Conservation (phyloP, 2,329 filamentous ascomycete genomes). For the Calonectria hawksworthii region DNA sequence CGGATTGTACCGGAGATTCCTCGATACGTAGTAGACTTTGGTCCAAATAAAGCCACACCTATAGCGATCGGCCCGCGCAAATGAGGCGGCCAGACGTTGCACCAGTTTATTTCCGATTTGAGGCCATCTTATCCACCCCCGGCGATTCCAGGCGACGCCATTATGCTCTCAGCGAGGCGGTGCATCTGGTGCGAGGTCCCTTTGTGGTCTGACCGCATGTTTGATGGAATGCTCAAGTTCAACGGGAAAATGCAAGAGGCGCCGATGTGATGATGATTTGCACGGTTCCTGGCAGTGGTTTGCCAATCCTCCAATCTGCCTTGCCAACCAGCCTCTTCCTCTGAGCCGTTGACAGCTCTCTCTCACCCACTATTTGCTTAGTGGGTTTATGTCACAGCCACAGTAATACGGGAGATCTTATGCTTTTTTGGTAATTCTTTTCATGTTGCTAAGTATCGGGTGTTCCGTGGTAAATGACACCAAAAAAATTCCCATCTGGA, state of each 20-base stretch:
- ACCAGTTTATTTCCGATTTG: conserved; percentile 1
- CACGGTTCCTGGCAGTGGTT: neutral
- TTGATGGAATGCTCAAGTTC: neutral
- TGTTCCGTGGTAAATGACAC: neutral
- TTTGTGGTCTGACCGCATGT: conserved; percentile 23
- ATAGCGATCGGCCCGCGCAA: conserved; percentile 1
- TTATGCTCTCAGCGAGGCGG: conserved; percentile 19
- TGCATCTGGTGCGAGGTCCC: conserved; percentile 23
- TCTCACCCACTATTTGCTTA: neutral
- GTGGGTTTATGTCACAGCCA: conserved; percentile 8
- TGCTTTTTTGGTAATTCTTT: neutral
- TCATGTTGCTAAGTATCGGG: neutral
- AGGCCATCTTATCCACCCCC: conserved; percentile 5
- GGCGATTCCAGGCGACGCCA: conserved; percentile 5
- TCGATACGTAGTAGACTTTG: neutral
- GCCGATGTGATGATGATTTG: neutral
- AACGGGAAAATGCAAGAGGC: neutral
- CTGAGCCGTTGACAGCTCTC: neutral
- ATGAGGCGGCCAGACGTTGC: neutral
- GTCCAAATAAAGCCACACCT: conserved; percentile 13
- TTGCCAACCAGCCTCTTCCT: conserved; percentile 16
- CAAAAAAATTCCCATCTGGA: neutral
- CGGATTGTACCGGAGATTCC: neutral
- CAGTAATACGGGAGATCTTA: conserved; percentile 9
- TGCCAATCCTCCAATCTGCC: conserved; percentile 12